Conservation (phyloP, 2,329 filamentous ascomycete genomes). For the Beauveria varroae region DNA sequence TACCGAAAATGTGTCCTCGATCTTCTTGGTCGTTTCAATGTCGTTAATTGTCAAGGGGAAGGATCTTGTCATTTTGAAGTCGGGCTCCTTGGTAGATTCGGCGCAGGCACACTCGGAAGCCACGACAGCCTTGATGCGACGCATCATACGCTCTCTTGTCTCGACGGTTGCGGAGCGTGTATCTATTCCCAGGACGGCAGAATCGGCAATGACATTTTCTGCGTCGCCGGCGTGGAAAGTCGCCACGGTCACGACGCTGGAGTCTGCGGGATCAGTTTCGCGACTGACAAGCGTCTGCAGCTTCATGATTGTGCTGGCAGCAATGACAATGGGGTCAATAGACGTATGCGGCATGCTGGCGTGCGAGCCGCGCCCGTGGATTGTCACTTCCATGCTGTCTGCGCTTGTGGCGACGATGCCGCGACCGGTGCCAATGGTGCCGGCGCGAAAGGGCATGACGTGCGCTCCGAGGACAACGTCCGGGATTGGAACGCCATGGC, state of each 20-base stretch:
- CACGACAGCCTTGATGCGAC: conserved; percentile 35
- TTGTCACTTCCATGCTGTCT: conserved; percentile 22
- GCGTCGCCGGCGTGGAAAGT: conserved; percentile 33
- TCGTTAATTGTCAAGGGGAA: conserved; percentile 49
- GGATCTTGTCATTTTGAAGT: conserved; percentile 30
- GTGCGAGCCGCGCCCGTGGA: conserved; percentile 36
- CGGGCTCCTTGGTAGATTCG: conserved; percentile 34
- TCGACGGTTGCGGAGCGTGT: conserved; percentile 27
- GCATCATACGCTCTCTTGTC: conserved; percentile 26
- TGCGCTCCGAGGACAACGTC: conserved; percentile 31
- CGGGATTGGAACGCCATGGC: conserved; percentile 21
- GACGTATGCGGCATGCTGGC: conserved; percentile 30
- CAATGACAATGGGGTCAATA: conserved; percentile 41
- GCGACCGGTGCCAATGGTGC: conserved; percentile 17
- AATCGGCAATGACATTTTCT: conserved; percentile 38
- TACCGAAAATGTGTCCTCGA: conserved; percentile 35
- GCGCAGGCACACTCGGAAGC: conserved; percentile 45
- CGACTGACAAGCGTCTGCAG: conserved; percentile 25
- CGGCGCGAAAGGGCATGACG: conserved; percentile 25
- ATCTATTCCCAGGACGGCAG: conserved; percentile 32
- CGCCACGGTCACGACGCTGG: conserved; percentile 36
- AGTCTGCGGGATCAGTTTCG: conserved; percentile 27
- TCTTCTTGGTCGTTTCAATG: conserved; percentile 27
- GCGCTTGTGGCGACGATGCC: conserved; percentile 20
- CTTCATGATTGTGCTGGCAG: conserved; percentile 29